Conservation (phyloP, 768 basidiomycete genomes). For the Hypholoma fasciculare region DNA sequence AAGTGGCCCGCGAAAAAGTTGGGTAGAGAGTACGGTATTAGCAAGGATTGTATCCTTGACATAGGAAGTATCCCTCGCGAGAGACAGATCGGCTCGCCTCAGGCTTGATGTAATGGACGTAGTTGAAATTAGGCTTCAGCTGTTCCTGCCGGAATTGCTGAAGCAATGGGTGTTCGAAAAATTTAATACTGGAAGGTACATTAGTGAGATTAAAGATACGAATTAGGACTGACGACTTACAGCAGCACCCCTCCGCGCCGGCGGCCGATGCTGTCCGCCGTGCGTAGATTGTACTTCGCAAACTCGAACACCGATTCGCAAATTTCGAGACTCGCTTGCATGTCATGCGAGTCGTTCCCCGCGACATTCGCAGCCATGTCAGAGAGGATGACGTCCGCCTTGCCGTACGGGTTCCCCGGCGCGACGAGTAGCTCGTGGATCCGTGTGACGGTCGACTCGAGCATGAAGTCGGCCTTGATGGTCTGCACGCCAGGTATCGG, state of each 20-base stretch:
- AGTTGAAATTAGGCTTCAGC: conserved; percentile 63
- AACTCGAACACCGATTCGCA: conserved; percentile 76
- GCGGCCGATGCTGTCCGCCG: conserved; percentile 42
- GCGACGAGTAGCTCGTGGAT: conserved; percentile 39
- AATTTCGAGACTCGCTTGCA: conserved; percentile 68
- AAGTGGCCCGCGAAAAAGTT: too few species aligned
- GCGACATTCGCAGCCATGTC: conserved; percentile 90
- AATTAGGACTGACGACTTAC: conserved; percentile 35
- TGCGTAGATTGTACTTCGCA: conserved; percentile 50
- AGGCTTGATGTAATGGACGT: conserved; percentile 77
- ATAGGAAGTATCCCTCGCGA: conserved; percentile 85
- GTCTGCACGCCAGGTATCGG: conserved; percentile 74
- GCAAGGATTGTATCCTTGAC: conserved; percentile 61
- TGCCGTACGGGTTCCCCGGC: conserved; percentile 29
- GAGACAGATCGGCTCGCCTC: conserved; percentile 77
- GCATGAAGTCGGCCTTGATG: conserved; percentile 79
- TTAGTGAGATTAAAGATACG: neutral
- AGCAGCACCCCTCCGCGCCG: conserved; percentile 53
- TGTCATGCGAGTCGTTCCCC: conserved; percentile 69
- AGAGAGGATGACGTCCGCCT: conserved; percentile 80
- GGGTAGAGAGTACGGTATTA: neutral
- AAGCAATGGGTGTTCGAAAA: conserved; percentile 76
- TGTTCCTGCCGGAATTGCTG: conserved; percentile 60
- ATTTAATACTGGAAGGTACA: conserved; percentile 64
- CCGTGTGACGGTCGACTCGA: conserved; percentile 42